Conservation (phyloP, 495 filamentous ascomycete genomes). For the Tetracladium marchalianum region DNA sequence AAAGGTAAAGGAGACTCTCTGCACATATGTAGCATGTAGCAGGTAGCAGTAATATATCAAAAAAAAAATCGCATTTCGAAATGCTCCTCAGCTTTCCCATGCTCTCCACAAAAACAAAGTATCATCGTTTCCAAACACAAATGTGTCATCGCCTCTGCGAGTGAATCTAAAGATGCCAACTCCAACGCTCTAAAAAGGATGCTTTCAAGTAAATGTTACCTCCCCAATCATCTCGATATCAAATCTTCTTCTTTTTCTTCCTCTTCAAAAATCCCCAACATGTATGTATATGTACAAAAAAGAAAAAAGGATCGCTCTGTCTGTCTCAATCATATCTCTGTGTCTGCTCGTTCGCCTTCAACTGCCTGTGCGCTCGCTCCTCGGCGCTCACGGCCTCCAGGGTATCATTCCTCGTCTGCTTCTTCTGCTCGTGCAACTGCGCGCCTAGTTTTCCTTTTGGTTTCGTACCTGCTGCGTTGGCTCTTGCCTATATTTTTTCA, state of each 20-base stretch:
- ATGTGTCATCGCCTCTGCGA: too few species aligned
- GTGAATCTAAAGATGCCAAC: not conserved
- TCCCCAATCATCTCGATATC: not conserved
- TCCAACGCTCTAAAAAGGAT: not conserved
- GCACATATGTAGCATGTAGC: not conserved
- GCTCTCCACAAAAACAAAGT: too few species aligned
- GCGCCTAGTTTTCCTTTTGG: constrained; percentile 48
- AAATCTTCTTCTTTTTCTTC: not conserved
- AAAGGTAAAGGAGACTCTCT: not conserved
- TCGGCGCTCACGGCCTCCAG: constrained; percentile 44
- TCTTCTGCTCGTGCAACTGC: constrained; percentile 56
- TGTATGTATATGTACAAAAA: not conserved
- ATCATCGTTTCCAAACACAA: too few species aligned
- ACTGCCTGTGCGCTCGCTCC: constrained; percentile 36
- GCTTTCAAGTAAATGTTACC: not conserved
- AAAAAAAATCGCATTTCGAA: not conserved
- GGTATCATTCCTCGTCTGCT: constrained; percentile 50
- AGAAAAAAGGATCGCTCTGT: too few species aligned
- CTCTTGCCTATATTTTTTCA: constrained; percentile 29
- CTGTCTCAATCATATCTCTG: constrained; percentile 45
- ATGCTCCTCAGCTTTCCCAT: not conserved
- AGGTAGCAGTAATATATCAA: not conserved
- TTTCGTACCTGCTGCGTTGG: constrained; percentile 22
- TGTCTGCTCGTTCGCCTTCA: constrained; percentile 40
- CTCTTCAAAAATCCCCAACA: too few species aligned